Evolutionary conservation across 192 early-diverging fungal genomes (phyloP), one percentile per base, ranked within the genome.

Genomic region (Blastocladiella britannica): DNA sequence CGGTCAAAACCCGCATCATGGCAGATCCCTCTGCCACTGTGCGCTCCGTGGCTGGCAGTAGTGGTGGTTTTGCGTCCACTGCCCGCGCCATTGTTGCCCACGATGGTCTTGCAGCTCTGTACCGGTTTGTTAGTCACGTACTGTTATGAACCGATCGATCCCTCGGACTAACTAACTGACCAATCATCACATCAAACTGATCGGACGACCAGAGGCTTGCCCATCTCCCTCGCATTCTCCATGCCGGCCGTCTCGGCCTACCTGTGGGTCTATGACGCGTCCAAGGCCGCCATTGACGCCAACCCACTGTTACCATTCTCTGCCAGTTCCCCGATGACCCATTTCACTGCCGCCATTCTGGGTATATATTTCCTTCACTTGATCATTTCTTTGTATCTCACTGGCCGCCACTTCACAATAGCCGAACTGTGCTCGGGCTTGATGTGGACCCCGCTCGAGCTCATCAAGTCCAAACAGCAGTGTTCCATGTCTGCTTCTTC

Each of bases 391-490:
- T n/a, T n/a, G n/a, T n/a, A n/a, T n/a, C n/a, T n/a, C n/a, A n/a
- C n/a, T n/a, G n/a, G n/a, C n/a, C 37, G 15, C 15, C n/a, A 12
- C 37, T 12, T 20, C 15, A 47, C 0, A 5, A 29, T 25, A 25
- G 71, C 75, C 23, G 75, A 78, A 57, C 58, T 56, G 25, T 28
- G 69, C 5, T 65, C 65, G 27, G 75, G 70, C 4, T 26, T 67
- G 23, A 54, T 78, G 22, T 78, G 70, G 37, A 78, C 75, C 24
- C 75, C 75, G 24, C 75, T 78, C 70, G 75, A 78, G 53, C 65
- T 78, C 4, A 15, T 78, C 54, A 78, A 78, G 54, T 67, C 66
- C 55, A 64, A 64, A 37, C 55, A 73, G 55, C 75, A n/a, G n/a
- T n/a, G n/a, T n/a, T n/a, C n/a, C n/a, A n/a, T n/a, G n/a, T n/a